Conservation (phyloP, 2,329 filamentous ascomycete genomes). For the Venturia aucupariae region DNA sequence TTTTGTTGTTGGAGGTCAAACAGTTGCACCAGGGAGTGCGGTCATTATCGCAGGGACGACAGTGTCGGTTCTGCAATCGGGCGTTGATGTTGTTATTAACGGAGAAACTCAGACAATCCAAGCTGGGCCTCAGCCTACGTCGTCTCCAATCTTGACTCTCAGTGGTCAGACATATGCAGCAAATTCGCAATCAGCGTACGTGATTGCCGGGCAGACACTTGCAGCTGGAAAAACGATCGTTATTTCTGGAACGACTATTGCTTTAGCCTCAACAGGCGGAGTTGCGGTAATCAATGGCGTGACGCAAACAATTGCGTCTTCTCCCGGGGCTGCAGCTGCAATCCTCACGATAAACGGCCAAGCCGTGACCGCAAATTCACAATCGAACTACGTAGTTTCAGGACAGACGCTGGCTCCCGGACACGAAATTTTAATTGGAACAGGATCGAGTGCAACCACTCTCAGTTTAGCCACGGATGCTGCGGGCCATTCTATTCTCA, state of each 20-base stretch:
- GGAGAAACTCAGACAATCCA: neutral
- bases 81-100: neutral
- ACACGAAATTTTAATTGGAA: neutral
- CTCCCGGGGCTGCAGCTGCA: neutral
- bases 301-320: neutral
- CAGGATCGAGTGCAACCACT: neutral
- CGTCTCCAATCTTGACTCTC: neutral
- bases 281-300: neutral
- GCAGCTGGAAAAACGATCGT: neutral
- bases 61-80: neutral
- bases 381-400: neutral
- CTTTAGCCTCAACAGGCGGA: neutral
- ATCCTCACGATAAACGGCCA: neutral
- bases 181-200: neutral
- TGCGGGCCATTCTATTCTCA: neutral
- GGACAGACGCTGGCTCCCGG: neutral
- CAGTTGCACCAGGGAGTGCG: neutral
- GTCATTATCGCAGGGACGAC: neutral
- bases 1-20: constrained; percentile 1
- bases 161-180: neutral
- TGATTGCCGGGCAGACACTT: neutral
- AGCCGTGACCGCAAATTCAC: neutral
- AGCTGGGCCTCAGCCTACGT: neutral
- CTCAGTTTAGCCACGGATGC: neutral
- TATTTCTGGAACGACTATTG: neutral